A percentile compares a stretch with the other conserved stretches of the same genome.
Conservation (phyloP, 495 filamentous ascomycete species). For the Penicillium samsonianum region DNA sequence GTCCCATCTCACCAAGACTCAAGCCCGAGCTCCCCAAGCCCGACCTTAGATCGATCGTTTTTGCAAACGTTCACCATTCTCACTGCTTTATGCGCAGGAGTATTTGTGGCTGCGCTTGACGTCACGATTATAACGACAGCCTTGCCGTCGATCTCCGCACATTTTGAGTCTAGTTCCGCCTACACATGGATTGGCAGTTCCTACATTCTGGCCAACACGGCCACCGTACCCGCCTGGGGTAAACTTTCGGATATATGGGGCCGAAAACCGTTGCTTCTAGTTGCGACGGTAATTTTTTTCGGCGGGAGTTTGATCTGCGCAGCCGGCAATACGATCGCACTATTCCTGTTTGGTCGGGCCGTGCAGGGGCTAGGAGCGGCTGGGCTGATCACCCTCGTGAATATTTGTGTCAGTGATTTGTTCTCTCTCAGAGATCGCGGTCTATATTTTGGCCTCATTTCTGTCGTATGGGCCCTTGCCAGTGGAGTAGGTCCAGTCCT, state of each 20-base stretch:
- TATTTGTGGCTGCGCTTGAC: constrained; percentile 61
- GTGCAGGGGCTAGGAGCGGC: constrained; percentile 40
- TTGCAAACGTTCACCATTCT: not conserved
- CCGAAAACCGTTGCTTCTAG: constrained; percentile 50
- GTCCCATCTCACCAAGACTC: not conserved
- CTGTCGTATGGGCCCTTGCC: constrained; percentile 39
- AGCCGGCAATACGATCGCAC: constrained; percentile 13
- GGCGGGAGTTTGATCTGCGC: constrained; percentile 27
- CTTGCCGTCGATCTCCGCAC: constrained; percentile 53
- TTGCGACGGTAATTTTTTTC: constrained; percentile 34
- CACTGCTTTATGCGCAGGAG: constrained; percentile 3
- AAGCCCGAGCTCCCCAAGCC: not conserved
- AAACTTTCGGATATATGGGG: constrained; percentile 60
- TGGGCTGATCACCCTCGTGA: constrained; percentile 31
- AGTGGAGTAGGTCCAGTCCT: constrained; percentile 25
- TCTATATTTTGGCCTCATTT: constrained; percentile 33
- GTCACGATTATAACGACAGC: constrained; percentile 61
- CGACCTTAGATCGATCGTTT: not conserved
- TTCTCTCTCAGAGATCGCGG: constrained; percentile 39
- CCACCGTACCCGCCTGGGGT: constrained; percentile 50
- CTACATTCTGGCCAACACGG: constrained; percentile 54
- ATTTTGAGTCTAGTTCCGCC: constrained; percentile 55
- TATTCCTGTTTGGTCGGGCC: constrained; percentile 34
- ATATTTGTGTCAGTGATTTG: constrained; percentile 39
- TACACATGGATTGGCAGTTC: constrained; percentile 67